Conservation (phyloP, 2,329 filamentous ascomycete species). For the Zymoseptoria ardabiliae region DNA sequence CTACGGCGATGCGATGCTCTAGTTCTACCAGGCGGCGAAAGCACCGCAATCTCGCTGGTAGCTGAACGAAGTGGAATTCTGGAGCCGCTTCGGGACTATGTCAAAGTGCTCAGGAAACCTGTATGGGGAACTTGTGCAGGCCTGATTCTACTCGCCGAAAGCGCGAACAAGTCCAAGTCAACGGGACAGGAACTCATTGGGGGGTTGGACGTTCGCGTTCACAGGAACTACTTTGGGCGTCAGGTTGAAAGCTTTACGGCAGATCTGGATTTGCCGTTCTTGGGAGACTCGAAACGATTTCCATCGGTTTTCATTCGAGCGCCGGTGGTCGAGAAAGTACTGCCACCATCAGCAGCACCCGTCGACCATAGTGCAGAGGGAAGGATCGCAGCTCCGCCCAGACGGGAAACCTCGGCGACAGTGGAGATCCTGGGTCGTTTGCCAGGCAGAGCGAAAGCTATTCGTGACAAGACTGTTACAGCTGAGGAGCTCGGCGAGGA, state of each 20-base stretch:
- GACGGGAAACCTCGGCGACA: conserved; percentile 39
- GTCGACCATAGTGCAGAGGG: background rate
- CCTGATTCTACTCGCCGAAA: conserved; percentile 80
- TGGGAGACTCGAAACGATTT: conserved; percentile 52
- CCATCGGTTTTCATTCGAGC: conserved; percentile 88
- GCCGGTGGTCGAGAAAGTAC: conserved; percentile 79
- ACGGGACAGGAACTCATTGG: conserved; percentile 91
- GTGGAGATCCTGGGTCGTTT: conserved; percentile 55
- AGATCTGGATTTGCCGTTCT: conserved; percentile 60
- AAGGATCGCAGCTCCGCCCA: conserved; percentile 50
- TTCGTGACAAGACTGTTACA: conserved; percentile 42
- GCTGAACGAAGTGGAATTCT: conserved; percentile 74
- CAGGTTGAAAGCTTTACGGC: conserved; percentile 89
- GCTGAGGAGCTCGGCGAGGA: conserved; percentile 43
- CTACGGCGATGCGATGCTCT: conserved; percentile 71
- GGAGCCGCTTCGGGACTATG: conserved; percentile 78
- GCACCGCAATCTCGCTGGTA: conserved; percentile 84
- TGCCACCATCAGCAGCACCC: conserved; percentile 34
- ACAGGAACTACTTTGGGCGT: conserved; percentile 89
- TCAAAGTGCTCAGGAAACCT: conserved; percentile 75
- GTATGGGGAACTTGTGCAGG: conserved; percentile 97
- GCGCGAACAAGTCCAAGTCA: conserved; percentile 79
- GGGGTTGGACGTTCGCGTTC: conserved; percentile 81
- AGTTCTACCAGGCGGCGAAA: conserved; percentile 89
- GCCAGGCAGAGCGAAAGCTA: conserved; percentile 44